These are phyloP conservation scores for Agrostemma githago DNA, from an alignment of 148 eudicot genomes.

Conservation along the genomic window DNA sequence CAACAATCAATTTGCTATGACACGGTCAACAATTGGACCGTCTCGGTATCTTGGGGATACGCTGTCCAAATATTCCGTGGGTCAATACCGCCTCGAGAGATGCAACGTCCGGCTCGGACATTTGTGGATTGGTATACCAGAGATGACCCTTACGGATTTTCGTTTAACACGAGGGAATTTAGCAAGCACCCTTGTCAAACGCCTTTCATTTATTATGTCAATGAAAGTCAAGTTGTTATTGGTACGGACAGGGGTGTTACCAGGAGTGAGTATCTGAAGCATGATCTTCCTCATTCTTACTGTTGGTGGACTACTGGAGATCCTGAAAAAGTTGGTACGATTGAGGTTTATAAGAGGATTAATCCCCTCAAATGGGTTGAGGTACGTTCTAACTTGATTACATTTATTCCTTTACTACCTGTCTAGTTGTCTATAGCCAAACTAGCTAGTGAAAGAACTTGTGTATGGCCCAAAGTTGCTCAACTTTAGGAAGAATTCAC, in stretches of 20 bases:
- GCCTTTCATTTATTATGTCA: constrained; percentile 34
- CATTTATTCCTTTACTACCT: neutral
- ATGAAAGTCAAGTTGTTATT: constrained; percentile 9
- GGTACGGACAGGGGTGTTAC: constrained; percentile 12
- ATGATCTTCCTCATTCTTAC: constrained; percentile 12
- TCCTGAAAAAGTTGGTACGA: constrained; percentile 24
- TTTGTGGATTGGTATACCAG: constrained; percentile 41
- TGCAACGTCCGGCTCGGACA: constrained; percentile 42
- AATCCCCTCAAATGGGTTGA: constrained; percentile 50
- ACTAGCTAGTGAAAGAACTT: too few relatives aligned
- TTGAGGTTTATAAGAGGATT: constrained; percentile 43
- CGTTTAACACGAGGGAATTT: constrained; percentile 39
- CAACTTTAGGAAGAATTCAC: too few relatives aligned
- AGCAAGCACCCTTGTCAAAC: constrained; percentile 35
- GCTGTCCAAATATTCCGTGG: constrained; percentile 42
- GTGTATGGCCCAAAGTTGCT: too few relatives aligned
- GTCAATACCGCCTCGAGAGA: constrained; percentile 30
- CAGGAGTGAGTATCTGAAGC: constrained; percentile 25
- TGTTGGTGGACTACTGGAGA: constrained; percentile 26
- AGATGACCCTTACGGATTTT: constrained; percentile 23
- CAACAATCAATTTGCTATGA: constrained; percentile 72
- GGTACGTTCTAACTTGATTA: constrained; percentile 26
- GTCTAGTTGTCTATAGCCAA: too few relatives aligned
- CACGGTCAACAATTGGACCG: constrained; percentile 39
- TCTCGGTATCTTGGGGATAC: constrained; percentile 73